Conservation (phyloP, 2,329 filamentous ascomycete genomes). For the Aspergillus chevalieri region DNA sequence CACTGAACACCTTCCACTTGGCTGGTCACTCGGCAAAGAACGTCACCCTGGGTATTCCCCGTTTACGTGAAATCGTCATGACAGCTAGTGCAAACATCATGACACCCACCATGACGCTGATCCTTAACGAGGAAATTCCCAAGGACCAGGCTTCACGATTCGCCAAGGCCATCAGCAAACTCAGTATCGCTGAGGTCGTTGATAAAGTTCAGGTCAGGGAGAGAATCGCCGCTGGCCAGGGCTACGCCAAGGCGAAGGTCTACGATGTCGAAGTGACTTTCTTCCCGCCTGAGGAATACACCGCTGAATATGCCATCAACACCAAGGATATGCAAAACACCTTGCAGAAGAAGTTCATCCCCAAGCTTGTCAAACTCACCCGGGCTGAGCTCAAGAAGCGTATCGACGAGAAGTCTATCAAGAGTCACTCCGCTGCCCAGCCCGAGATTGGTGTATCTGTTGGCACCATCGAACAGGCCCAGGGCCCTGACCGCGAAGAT, state of each 20-base stretch:
- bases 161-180: constrained; percentile 82
- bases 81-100: constrained; percentile 84
- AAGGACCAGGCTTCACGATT: constrained; percentile 68
- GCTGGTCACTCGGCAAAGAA: constrained; percentile 97
- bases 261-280: constrained; percentile 78
- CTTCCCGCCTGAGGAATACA: constrained; percentile 80
- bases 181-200: constrained; percentile 76
- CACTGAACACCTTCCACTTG: constrained; percentile 98
- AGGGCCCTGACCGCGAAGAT: constrained; percentile 45
- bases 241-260: constrained; percentile 67
- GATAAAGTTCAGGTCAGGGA: constrained; percentile 78
- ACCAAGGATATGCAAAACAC: constrained; percentile 70
- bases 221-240: constrained; percentile 64
- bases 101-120: constrained; percentile 70
- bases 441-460: constrained; percentile 67
- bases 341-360: constrained; percentile 74
- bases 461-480: constrained; percentile 50
- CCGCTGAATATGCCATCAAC: constrained; percentile 74
- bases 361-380: constrained; percentile 62
- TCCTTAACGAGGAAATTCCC: constrained; percentile 66
- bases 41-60: constrained; percentile 96
- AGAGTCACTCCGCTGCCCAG: constrained; percentile 59
- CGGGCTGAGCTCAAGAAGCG: constrained; percentile 76
- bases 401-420: constrained; percentile 51
- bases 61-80: constrained; percentile 96